Conservation (phyloP, 1,139 yeast species). For the Candida sojae region DNA sequence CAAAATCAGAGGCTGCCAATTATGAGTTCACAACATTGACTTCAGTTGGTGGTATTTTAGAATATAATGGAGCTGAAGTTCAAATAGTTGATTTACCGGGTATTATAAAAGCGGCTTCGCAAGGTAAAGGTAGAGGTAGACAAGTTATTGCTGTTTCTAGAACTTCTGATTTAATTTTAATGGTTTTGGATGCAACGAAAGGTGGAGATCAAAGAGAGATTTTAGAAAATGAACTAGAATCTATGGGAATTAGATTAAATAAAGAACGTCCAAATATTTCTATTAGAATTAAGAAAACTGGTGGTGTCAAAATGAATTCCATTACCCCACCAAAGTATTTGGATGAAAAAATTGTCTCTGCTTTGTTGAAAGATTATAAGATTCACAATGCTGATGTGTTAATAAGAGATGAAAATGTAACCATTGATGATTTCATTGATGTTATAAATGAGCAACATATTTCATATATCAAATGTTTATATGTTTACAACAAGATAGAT, state of each 20-base stretch:
- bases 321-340: slow-evolving; percentile 80
- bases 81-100: slow-evolving; percentile 97
- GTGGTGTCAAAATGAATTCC: slow-evolving; percentile 85
- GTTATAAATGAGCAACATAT: slow-evolving; percentile 85
- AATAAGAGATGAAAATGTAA: slow-evolving; percentile 83
- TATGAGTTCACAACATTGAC: slow-evolving; percentile 96
- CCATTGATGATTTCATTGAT: slow-evolving; percentile 93
- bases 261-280: slow-evolving; percentile 79
- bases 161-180: slow-evolving; percentile 88
- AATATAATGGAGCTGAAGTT: slow-evolving; percentile 94
- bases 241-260: slow-evolving; percentile 90
- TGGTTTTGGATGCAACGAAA: slow-evolving; percentile 96
- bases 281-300: slow-evolving; percentile 78
- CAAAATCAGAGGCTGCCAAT: slow-evolving; percentile 92
- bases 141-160: slow-evolving; percentile 96
- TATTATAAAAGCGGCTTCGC: slow-evolving; percentile 94
- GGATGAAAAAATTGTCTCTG: slow-evolving; percentile 77
- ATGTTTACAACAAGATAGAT: slow-evolving; percentile 93
- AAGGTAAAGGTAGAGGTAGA: slow-evolving; percentile 96
- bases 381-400: slow-evolving; percentile 93
- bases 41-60: slow-evolving; percentile 93
- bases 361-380: slow-evolving; percentile 81
- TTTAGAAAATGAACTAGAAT: slow-evolving; percentile 85
- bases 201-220: slow-evolving; percentile 85
- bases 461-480: slow-evolving; percentile 86